A percentile compares a stretch with the other conserved stretches of the same genome.
Conservation (phyloP, 768 basidiomycete species). For the Agrocybe chaxingu region DNA sequence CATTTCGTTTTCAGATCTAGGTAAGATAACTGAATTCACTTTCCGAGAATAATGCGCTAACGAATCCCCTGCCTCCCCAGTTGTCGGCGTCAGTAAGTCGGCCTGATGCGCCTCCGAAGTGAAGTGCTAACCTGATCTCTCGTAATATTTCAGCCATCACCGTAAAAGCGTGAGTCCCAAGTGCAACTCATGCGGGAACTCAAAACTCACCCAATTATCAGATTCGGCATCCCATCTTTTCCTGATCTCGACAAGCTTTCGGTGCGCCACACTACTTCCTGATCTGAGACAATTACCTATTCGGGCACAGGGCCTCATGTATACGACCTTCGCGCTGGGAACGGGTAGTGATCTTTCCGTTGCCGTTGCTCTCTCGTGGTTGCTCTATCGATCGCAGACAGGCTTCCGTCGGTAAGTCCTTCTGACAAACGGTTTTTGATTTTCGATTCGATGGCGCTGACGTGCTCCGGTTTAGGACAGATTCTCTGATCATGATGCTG, state of each 20-base stretch:
- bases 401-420: constrained; percentile 42
- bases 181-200: background rate
- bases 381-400: constrained; percentile 45
- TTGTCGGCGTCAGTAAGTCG: constrained; percentile 33
- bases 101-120: background rate
- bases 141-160: constrained; percentile 40
- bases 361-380: constrained; percentile 44
- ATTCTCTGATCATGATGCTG: constrained; percentile 44
- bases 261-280: constrained; percentile 22
- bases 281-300: background rate
- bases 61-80: constrained; percentile 17
- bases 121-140: background rate
- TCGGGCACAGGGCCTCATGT: constrained; percentile 40
- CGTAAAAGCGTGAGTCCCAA: constrained; percentile 42
- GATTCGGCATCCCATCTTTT: constrained; percentile 37
- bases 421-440: background rate
- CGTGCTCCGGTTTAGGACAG: constrained; percentile 34
- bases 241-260: constrained; percentile 33
- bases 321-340: constrained; percentile 47
- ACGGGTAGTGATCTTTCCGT: constrained; percentile 52
- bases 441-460: background rate
- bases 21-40: constrained; percentile 26
- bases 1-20: constrained; percentile 41
- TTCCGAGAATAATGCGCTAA: background rate
- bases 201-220: constrained; percentile 12